A percentile compares a stretch with the other conserved stretches of the same genome.
Conservation (phyloP, 225 moss, liverwort and hornwort species). For the Lunularia cruciata region DNA sequence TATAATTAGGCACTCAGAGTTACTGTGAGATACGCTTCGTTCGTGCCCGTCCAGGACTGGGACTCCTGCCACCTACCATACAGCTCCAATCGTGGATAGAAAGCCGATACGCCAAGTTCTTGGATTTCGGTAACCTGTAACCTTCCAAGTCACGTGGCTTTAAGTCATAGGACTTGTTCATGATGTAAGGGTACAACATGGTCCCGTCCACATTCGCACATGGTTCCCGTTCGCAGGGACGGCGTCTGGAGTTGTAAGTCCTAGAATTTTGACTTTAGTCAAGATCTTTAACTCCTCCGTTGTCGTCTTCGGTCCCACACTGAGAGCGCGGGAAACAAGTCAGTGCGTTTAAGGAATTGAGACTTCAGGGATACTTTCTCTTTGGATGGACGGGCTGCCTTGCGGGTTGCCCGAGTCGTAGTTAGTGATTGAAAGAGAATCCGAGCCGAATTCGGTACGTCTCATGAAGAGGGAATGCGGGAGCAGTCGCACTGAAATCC, state of each 20-base stretch:
- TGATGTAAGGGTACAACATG: not conserved
- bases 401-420: too few species aligned
- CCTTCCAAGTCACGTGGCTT: not conserved
- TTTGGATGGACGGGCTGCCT: too few species aligned
- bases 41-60: not conserved
- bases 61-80: not conserved
- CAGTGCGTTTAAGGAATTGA: too few species aligned
- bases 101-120: not conserved
- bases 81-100: not conserved
- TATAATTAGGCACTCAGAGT: conserved; percentile 4
- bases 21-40: not conserved
- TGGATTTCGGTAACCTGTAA: not conserved
- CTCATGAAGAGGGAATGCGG: not conserved
- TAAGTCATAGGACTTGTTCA: not conserved
- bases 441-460: not conserved
- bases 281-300: conserved; percentile 2
- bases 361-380: too few species aligned
- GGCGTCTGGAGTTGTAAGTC: not conserved
- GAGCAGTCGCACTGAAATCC: not conserved
- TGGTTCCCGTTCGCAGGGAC: not conserved
- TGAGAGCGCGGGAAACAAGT: too few species aligned
- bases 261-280: not conserved
- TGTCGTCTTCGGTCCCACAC: not conserved
- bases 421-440: not conserved
- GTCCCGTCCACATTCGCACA: not conserved